Percentiles rank a stretch among this genome's conserved stretches.
Evolutionary conservation across 83 land plant species (phyloP).

Genomic region (Picea mariana): DNA sequence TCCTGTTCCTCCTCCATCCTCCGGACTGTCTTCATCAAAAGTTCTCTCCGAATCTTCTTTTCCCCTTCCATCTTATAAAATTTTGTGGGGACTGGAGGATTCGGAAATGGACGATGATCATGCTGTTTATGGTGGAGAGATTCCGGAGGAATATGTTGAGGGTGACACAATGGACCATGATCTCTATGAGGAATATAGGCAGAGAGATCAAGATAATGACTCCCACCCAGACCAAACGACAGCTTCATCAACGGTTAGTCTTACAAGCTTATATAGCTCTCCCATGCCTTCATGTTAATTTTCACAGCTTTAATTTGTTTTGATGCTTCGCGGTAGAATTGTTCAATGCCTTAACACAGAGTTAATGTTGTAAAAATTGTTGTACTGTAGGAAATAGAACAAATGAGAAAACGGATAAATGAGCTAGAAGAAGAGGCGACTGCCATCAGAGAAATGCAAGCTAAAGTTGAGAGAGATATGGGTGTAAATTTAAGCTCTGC

Average conservation of each 20-base stretch:
- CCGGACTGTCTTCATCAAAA: too few species aligned
- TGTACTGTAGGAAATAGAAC: not conserved
- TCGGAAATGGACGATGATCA: not conserved
- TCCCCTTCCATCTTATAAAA: too few species aligned
- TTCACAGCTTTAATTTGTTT: too few species aligned
- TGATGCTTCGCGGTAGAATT: too few species aligned
- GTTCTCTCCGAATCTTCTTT: too few species aligned
- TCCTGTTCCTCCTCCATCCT: too few species aligned
- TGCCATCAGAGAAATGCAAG: constrained; percentile 1
- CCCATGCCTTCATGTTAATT: not conserved
- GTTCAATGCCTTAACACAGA: too few species aligned
- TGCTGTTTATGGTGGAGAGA: constrained; percentile 1
- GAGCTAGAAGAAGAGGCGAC: not conserved
- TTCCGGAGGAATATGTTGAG: not conserved
- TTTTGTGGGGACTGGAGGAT: too few species aligned
- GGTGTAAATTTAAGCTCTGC: too few species aligned
- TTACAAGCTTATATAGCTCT: not conserved
- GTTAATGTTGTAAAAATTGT: not conserved
- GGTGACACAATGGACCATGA: not conserved
- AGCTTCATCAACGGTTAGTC: not conserved
- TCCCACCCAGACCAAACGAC: not conserved
- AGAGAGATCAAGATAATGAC: not conserved
- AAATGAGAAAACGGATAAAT: not conserved
- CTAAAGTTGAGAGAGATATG: not conserved
- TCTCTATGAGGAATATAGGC: not conserved